phyloP scores from a whole-genome alignment of 257 asterid genomes.

The Ligustrum vulgare region DNA sequence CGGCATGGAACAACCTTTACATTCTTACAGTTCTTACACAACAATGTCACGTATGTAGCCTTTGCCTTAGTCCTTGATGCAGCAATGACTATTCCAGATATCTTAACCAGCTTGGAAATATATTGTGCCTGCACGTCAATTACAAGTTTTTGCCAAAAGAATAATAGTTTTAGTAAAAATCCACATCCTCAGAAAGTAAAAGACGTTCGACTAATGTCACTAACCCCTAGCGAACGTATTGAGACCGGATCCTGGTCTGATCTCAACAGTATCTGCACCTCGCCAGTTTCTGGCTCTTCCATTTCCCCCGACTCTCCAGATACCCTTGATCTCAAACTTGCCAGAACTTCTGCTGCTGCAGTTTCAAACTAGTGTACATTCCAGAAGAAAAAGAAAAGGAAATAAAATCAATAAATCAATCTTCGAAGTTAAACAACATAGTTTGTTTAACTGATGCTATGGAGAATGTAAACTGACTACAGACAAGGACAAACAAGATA shows the following conservation, averaged over 20 bases:
- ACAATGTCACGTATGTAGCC: conserved; percentile 88
- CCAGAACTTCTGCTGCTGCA: conserved; percentile 91
- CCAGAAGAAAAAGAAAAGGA: conserved; percentile 16
- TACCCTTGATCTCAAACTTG: conserved; percentile 75
- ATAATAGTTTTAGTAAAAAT: conserved; percentile 6
- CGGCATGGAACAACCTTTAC: conserved; percentile 91
- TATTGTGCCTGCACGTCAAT: conserved; percentile 68
- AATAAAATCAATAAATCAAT: conserved; percentile 17
- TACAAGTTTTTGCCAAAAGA: conserved; percentile 9
- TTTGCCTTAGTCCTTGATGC: conserved; percentile 98
- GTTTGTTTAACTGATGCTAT: background rate
- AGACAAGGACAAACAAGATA: background rate
- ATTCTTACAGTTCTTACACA: conserved; percentile 90
- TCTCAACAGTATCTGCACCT: conserved; percentile 84
- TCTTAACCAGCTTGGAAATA: conserved; percentile 85
- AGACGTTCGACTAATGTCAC: conserved; percentile 19
- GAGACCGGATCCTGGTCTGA: conserved; percentile 90
- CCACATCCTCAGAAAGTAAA: conserved; percentile 5
- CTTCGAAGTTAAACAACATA: background rate
- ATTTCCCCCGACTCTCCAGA: conserved; percentile 80
- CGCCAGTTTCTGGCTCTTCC: conserved; percentile 91
- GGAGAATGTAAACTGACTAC: background rate
- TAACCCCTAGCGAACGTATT: conserved; percentile 88
- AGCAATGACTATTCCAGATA: conserved; percentile 94
- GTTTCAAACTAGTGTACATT: conserved; percentile 67